Evolutionary conservation across 1,139 yeast species (phyloP).

Genomic region (Magnusiomyces sp.): DNA sequence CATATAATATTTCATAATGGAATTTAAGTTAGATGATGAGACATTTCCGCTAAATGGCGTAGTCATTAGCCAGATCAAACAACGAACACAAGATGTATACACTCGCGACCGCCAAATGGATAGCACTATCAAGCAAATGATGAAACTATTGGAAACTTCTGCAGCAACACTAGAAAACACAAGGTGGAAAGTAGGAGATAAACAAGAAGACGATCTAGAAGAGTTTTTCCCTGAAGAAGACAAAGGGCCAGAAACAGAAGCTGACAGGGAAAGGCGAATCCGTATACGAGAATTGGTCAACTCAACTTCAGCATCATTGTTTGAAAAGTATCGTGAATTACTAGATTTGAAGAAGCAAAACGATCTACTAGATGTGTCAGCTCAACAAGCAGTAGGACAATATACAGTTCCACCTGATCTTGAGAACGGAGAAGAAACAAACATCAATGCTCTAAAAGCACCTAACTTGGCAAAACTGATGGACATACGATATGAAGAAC

Average conservation of each 20-base stretch:
- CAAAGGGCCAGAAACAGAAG: neutral
- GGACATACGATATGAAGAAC: neutral
- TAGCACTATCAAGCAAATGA: neutral
- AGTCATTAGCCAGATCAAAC: neutral
- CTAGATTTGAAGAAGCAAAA: neutral
- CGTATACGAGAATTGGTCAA: neutral
- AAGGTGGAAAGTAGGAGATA: neutral
- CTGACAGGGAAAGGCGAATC: neutral
- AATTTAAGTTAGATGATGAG: neutral
- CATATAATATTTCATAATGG: neutral
- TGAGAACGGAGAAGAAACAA: constrained; percentile 1
- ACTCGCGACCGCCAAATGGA: too few species aligned
- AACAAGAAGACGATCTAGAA: neutral
- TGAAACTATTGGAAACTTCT: neutral
- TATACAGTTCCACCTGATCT: neutral
- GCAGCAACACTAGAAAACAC: neutral
- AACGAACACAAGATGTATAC: neutral
- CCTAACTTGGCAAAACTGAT: constrained; percentile 2
- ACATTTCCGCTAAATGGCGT: neutral
- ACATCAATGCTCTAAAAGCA: neutral
- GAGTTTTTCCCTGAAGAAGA: neutral
- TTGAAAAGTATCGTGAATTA: neutral
- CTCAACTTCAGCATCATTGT: neutral
- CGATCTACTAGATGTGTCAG: neutral
- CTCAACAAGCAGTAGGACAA: neutral